A percentile compares a stretch with the other conserved stretches of the same genome.
These are phyloP conservation scores for Russula sp. DNA, from an alignment of 768 basidiomycete species.

Conservation along the genomic window DNA sequence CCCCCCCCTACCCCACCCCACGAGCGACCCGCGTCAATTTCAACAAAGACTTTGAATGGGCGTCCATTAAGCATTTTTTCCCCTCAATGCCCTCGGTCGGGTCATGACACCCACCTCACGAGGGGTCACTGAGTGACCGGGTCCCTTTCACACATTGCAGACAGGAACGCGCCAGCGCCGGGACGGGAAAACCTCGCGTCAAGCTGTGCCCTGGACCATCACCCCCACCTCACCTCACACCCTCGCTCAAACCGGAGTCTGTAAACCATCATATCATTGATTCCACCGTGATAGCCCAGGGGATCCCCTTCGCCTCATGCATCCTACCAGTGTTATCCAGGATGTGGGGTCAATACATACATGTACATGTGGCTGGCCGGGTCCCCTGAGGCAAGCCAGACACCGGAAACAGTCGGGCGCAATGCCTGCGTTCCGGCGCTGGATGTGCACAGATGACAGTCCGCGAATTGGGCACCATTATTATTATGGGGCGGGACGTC, in stretches of 20 bases:
- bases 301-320: neutral
- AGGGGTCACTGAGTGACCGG: neutral
- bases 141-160: neutral
- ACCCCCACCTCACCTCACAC: neutral
- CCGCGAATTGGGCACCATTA: neutral
- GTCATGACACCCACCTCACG: conserved; percentile 4
- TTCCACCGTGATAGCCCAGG: neutral
- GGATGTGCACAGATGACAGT: conserved; percentile 1
- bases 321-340: neutral
- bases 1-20: too few relatives aligned
- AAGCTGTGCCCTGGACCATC: neutral
- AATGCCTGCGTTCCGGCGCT: neutral
- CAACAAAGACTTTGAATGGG: too few relatives aligned
- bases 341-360: neutral
- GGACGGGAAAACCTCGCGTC: neutral
- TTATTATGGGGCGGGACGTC: neutral
- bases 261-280: neutral
- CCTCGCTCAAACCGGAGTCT: too few relatives aligned
- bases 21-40: too few relatives aligned
- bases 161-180: conserved; percentile 15
- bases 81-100: neutral
- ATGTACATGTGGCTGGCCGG: neutral
- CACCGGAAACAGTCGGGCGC: conserved; percentile 12
- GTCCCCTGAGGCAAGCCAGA: neutral
- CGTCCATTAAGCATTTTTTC: too few relatives aligned